These are phyloP conservation scores for Trifolium dubium DNA, from an alignment of 306 rosid genomes.

Conservation along the genomic window DNA sequence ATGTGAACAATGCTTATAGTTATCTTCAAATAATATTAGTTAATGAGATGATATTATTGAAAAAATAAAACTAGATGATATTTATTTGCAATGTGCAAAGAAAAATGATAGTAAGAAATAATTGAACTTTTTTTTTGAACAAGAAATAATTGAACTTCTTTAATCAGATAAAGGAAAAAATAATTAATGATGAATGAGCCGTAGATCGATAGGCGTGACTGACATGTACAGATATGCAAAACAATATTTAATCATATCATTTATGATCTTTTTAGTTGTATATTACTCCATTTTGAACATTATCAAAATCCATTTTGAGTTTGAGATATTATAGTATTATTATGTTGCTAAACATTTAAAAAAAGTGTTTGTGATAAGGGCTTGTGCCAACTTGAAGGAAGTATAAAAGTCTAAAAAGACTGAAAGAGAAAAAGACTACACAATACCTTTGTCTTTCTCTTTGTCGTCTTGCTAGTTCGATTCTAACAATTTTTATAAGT, in stretches of 20 bases:
- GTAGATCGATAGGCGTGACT: not conserved
- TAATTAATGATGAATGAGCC: too few species aligned
- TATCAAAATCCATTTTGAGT: not conserved
- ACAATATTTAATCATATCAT: not conserved
- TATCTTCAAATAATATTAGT: too few species aligned
- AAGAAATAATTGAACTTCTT: too few species aligned
- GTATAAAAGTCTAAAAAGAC: not conserved
- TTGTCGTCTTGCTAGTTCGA: constrained; percentile 2
- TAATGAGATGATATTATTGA: too few species aligned
- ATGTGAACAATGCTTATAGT: too few species aligned
- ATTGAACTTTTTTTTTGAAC: too few species aligned
- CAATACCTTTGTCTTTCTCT: not conserved
- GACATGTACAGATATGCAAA: not conserved
- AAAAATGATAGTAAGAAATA: not conserved
- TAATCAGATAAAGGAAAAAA: too few species aligned
- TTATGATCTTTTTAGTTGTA: not conserved
- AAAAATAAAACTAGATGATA: too few species aligned
- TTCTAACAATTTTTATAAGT: not conserved
- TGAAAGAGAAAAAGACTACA: not conserved
- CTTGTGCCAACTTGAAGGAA: not conserved
- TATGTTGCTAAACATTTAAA: not conserved
- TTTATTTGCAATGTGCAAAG: too few species aligned
- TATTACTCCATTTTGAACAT: not conserved
- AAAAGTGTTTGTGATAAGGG: not conserved
- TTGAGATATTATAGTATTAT: too few species aligned